phyloP scores from a whole-genome alignment of 495 filamentous ascomycete species.

The Rhizodiscina lignyota region DNA sequence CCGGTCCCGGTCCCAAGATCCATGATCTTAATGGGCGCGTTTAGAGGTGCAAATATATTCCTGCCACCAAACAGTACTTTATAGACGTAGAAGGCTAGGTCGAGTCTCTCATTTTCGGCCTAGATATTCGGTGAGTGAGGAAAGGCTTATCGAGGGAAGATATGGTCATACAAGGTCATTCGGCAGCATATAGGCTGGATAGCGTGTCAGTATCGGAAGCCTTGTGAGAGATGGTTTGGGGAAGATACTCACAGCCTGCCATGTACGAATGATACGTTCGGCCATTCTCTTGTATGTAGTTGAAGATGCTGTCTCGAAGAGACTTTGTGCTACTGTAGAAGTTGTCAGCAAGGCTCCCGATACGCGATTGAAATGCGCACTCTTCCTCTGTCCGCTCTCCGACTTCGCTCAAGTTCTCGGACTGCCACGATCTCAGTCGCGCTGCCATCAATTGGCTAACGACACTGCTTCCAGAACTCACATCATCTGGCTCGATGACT shows the following conservation, averaged over 20 bases:
- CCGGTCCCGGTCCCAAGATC: constrained; percentile 20
- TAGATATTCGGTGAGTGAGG: constrained; percentile 7
- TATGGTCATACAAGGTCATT: constrained; percentile 16
- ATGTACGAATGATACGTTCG: constrained; percentile 17
- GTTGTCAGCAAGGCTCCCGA: constrained; percentile 5
- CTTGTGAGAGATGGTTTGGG: background rate
- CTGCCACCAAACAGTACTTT: constrained; percentile 16
- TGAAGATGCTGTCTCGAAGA: constrained; percentile 17
- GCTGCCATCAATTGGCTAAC: too few relatives aligned
- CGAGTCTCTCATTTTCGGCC: constrained; percentile 16
- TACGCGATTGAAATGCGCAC: too few relatives aligned
- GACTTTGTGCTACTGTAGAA: constrained; percentile 21
- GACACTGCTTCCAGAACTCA: too few relatives aligned
- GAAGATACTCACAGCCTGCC: constrained; percentile 12
- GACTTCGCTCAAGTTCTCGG: too few relatives aligned
- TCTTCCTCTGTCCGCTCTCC: too few relatives aligned
- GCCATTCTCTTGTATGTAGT: constrained; percentile 18
- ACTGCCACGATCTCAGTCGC: too few relatives aligned
- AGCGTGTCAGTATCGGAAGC: constrained; percentile 5
- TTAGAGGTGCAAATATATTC: constrained; percentile 14
- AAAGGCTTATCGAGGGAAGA: background rate
- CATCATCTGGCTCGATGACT: too few relatives aligned
- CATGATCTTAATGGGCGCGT: constrained; percentile 12
- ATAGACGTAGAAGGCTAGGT: constrained; percentile 17
- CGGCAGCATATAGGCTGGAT: constrained; percentile 15